phyloP scores from a whole-genome alignment of 768 basidiomycete genomes.

The Daedaleopsis nitida region DNA sequence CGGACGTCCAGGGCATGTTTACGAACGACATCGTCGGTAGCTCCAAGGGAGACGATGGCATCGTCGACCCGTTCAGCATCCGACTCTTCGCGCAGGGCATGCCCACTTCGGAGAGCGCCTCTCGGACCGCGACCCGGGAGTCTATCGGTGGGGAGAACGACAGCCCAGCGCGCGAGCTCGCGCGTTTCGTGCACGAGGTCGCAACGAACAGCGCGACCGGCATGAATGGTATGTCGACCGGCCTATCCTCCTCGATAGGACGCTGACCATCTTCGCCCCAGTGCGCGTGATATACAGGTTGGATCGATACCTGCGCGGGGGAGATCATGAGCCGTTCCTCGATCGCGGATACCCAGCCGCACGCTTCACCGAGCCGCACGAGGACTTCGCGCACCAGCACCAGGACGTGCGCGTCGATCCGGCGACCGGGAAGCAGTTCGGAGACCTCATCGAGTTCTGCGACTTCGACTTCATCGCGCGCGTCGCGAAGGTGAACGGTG shows the following conservation, averaged over 20 bases:
- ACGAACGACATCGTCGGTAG: slow-evolving; percentile 61
- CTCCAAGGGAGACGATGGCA: slow-evolving; percentile 49
- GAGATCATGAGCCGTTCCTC: slow-evolving; percentile 56
- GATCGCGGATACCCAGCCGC: slow-evolving; percentile 52
- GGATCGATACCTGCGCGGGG: slow-evolving; percentile 58
- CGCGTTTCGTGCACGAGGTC: slow-evolving; percentile 54
- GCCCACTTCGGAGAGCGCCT: slow-evolving; percentile 44
- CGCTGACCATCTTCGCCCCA: slow-evolving; percentile 21
- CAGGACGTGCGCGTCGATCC: slow-evolving; percentile 51
- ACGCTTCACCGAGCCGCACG: slow-evolving; percentile 58
- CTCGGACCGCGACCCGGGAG: slow-evolving; percentile 37
- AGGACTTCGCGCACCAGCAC: slow-evolving; percentile 60
- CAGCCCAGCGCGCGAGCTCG: slow-evolving; percentile 51
- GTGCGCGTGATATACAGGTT: slow-evolving; percentile 53
- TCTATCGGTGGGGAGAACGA: slow-evolving; percentile 57
- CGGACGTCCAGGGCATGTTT: slow-evolving; percentile 58
- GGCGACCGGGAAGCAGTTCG: slow-evolving; percentile 52
- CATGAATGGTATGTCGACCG: slow-evolving; percentile 47
- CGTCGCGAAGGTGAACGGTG: slow-evolving; percentile 54
- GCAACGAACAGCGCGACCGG: slow-evolving; percentile 47
- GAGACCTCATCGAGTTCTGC: slow-evolving; percentile 54
- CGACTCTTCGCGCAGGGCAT: slow-evolving; percentile 56
- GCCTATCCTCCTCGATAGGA: no score
- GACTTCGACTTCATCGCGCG: slow-evolving; percentile 55
- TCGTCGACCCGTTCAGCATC: slow-evolving; percentile 48